Conservation (phyloP, 2,329 filamentous ascomycete genomes). For the Calonectria fujianensis region DNA sequence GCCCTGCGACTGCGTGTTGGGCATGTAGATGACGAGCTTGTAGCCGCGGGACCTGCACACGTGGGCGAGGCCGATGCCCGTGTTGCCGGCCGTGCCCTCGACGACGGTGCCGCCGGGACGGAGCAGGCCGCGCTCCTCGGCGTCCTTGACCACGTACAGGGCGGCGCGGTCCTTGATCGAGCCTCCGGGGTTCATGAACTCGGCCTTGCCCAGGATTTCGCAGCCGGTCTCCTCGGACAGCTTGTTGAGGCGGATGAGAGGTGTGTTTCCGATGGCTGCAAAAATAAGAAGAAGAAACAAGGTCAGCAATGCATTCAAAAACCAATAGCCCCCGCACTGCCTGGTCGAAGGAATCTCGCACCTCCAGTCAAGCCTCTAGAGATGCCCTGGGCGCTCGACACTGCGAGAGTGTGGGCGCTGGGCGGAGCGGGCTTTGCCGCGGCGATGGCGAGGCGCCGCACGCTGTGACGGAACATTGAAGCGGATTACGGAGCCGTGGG, state of each 20-base stretch:
- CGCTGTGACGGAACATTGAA: slow-evolving; percentile 81
- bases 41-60: slow-evolving; percentile 95
- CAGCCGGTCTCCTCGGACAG: slow-evolving; percentile 95
- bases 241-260: slow-evolving; percentile 90
- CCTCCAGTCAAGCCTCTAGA: slow-evolving; percentile 88
- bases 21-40: slow-evolving; percentile 99
- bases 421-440: slow-evolving; percentile 67
- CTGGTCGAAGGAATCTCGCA: slow-evolving; percentile 60
- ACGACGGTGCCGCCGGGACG: slow-evolving; percentile 93
- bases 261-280: slow-evolving; percentile 96
- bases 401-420: slow-evolving; percentile 78
- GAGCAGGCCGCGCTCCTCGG: slow-evolving; percentile 90
- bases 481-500: slow-evolving; percentile 19
- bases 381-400: slow-evolving; percentile 87
- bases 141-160: slow-evolving; percentile 93
- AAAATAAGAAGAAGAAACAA: neutral
- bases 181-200: slow-evolving; percentile 98
- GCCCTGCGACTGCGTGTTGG: slow-evolving; percentile 97
- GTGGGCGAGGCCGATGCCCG: slow-evolving; percentile 96
- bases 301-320: slow-evolving; percentile 3
- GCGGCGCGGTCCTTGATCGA: slow-evolving; percentile 97
- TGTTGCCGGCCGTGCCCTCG: slow-evolving; percentile 98
- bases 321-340: neutral
- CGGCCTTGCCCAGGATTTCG: slow-evolving; percentile 95
- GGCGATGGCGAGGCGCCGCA: slow-evolving; percentile 79